Conservation (phyloP, 2,329 filamentous ascomycete species). For the Ophiostoma australiae region DNA sequence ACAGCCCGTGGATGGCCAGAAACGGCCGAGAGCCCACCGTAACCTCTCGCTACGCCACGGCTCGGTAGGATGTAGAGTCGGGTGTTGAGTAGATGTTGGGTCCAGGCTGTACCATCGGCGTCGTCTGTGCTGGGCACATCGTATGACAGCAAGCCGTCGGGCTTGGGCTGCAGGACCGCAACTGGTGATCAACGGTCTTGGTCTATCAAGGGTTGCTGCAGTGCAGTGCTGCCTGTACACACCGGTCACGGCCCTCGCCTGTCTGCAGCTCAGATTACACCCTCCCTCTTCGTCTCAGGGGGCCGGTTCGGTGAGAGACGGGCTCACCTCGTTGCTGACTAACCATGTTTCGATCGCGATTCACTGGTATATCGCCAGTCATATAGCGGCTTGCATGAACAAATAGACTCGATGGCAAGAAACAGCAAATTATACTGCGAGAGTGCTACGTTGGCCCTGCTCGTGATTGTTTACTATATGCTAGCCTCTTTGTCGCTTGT, state of each 20-base stretch:
- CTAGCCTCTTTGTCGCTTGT: background rate
- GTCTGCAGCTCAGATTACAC: background rate
- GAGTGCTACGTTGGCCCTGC: background rate
- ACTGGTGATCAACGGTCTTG: background rate
- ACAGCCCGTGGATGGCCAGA: background rate
- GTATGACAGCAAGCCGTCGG: background rate
- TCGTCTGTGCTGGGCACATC: background rate
- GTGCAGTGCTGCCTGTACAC: background rate
- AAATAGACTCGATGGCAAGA: background rate
- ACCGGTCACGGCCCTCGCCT: background rate
- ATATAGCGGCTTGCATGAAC: background rate
- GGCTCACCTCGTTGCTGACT: background rate
- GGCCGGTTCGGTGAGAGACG: background rate
- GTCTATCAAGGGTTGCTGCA: conserved; percentile 1
- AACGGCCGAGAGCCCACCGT: background rate
- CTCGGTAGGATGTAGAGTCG: background rate
- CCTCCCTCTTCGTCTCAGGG: background rate
- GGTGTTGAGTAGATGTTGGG: background rate
- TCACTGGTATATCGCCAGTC: background rate
- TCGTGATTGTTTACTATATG: background rate
- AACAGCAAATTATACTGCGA: background rate
- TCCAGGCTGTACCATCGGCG: background rate
- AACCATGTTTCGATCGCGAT: background rate
- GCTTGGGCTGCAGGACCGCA: background rate
- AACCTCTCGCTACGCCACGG: background rate